A percentile compares a stretch with the other conserved stretches of the same genome.
These are phyloP conservation scores for Daldinia grandis DNA, from an alignment of 495 filamentous ascomycete genomes.

Conservation along the genomic window DNA sequence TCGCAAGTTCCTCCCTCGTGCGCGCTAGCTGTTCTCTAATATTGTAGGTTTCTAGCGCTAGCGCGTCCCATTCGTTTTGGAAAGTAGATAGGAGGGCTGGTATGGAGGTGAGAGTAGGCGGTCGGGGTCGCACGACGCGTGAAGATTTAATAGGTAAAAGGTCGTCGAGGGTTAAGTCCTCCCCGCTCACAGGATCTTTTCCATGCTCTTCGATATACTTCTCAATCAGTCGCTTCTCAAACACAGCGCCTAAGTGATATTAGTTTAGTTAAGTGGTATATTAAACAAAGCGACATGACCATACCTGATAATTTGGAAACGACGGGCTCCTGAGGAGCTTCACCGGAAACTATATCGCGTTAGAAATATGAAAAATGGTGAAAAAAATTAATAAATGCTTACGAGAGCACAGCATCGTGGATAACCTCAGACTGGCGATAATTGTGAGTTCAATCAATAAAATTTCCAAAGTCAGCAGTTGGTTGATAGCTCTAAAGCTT, in stretches of 20 bases:
- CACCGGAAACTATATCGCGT: conserved; percentile 81
- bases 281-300: conserved; percentile 29
- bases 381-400: conserved; percentile 5
- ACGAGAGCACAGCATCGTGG: conserved; percentile 46
- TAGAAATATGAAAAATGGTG: conserved; percentile 3
- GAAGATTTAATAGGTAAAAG: conserved; percentile 85
- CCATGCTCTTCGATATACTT: conserved; percentile 94
- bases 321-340: conserved; percentile 94
- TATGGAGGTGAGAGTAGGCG: conserved; percentile 94
- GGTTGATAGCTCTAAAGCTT: conserved; percentile 24
- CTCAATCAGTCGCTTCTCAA: conserved; percentile 94
- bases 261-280: conserved; percentile 40
- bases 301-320: conserved; percentile 92
- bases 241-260: conserved; percentile 73
- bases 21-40: conserved; percentile 87
- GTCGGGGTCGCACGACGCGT: conserved; percentile 84
- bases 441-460: conserved; percentile 16
- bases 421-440: conserved; percentile 6
- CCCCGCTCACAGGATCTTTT: conserved; percentile 91
- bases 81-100: conserved; percentile 96
- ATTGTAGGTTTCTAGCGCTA: conserved; percentile 89
- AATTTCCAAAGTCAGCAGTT: conserved; percentile 20
- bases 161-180: conserved; percentile 86
- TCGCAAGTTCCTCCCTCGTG: conserved; percentile 90
- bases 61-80: conserved; percentile 97